Evolutionary conservation across 2,329 filamentous ascomycete species (phyloP).

Genomic region (Fusarium sp.): DNA sequence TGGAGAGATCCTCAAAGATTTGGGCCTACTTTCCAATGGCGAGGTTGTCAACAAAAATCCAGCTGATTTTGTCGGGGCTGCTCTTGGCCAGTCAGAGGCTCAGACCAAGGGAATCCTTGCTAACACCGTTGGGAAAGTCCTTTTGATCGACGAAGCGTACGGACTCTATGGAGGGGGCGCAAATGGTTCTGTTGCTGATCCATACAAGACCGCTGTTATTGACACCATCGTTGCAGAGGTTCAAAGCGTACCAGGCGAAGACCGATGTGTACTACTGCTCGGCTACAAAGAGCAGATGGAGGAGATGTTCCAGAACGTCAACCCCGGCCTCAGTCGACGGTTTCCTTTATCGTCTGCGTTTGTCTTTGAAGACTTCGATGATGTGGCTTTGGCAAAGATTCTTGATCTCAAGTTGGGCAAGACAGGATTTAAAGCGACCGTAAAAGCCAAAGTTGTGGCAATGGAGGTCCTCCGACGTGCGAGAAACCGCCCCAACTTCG

Average conservation of each 20-base stretch:
- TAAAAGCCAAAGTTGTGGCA: constrained; percentile 64
- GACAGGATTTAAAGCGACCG: constrained; percentile 65
- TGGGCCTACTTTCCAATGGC: constrained; percentile 75
- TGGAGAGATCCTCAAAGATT: constrained; percentile 73
- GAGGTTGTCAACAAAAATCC: constrained; percentile 81
- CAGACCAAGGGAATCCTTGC: constrained; percentile 79
- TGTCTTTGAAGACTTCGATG: constrained; percentile 74
- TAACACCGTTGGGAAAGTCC: constrained; percentile 75
- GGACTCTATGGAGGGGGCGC: constrained; percentile 65
- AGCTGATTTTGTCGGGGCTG: constrained; percentile 76
- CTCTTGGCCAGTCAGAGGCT: constrained; percentile 74
- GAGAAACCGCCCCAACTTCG: constrained; percentile 76
- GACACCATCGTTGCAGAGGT: constrained; percentile 82
- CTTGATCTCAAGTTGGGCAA: constrained; percentile 72
- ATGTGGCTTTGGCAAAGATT: constrained; percentile 69
- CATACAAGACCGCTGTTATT: constrained; percentile 73
- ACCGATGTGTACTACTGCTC: constrained; percentile 77
- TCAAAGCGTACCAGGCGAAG: constrained; percentile 76
- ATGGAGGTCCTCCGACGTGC: constrained; percentile 70
- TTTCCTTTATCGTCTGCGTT: constrained; percentile 76
- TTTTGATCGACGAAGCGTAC: constrained; percentile 86
- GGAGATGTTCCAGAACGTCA: constrained; percentile 79
- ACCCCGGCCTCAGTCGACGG: constrained; percentile 75
- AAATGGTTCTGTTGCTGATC: constrained; percentile 44
- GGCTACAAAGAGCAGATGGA: constrained; percentile 79